Evolutionary conservation across 768 basidiomycete genomes (phyloP).

Genomic region (Xerocomellus dryophilus): DNA sequence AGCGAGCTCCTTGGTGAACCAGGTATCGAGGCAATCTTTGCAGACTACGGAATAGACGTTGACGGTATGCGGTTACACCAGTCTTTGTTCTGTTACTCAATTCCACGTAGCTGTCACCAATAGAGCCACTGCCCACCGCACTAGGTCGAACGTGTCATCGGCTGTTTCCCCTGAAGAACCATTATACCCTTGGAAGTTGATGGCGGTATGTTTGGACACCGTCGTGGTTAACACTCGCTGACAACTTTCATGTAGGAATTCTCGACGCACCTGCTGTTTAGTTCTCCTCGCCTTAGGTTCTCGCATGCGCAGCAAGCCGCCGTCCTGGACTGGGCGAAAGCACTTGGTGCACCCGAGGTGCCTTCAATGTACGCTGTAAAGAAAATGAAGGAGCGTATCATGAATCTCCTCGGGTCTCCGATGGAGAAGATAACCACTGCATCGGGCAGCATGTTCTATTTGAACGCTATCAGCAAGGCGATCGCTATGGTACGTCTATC

Average conservation of each 20-base stretch:
- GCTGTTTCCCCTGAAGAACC: not conserved
- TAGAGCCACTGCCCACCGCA: not conserved
- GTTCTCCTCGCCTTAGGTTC: constrained; percentile 29
- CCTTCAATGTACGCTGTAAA: constrained; percentile 25
- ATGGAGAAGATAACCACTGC: constrained; percentile 16
- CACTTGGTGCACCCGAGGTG: constrained; percentile 26
- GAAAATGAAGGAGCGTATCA: constrained; percentile 17
- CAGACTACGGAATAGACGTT: constrained; percentile 1
- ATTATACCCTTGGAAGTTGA: constrained; percentile 10
- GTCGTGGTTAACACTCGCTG: not conserved
- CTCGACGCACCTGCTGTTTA: constrained; percentile 31
- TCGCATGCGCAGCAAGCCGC: constrained; percentile 29
- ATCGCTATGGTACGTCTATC: constrained; percentile 17
- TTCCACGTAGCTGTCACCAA: not conserved
- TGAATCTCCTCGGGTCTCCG: constrained; percentile 19
- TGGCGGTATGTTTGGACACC: not conserved
- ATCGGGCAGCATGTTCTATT: constrained; percentile 29
- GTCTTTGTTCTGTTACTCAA: not conserved
- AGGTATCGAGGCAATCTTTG: not conserved
- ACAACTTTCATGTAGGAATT: constrained; percentile 25
- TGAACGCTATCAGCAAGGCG: constrained; percentile 14
- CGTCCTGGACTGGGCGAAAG: constrained; percentile 29
- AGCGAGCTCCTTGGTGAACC: not conserved
- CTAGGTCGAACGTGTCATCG: not conserved
- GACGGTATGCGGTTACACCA: not conserved